Evolutionary conservation across 768 basidiomycete species (phyloP), one percentile per base, ranked within the genome.

Genomic region (Amanita polypyramis): DNA sequence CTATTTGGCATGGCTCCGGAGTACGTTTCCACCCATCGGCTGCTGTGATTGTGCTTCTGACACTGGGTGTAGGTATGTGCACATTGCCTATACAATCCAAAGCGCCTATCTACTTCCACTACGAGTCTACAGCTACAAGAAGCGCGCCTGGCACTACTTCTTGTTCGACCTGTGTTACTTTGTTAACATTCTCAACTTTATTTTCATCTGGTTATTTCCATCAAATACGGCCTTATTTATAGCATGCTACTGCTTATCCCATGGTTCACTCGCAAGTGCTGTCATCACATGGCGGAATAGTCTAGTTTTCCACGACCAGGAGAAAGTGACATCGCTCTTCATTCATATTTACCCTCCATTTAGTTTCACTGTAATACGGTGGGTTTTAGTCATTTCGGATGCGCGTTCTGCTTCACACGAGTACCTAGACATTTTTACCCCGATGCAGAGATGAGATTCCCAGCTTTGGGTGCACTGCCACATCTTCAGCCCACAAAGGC

Each of bases 271-370:
- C 27, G 94, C 90, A 0, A 90, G 87, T 44, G 94, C 95, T 0
- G 93, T 98, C 42, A 89, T 97, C 55, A 97, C 95, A 8, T 99
- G 96, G 96, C 76, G 96, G 52, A 99, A 99, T 59, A 94, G 90
- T 54, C 79, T 99, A 19, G 96, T 99, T 2, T 99, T 99, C 69
- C 96, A 99, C 58, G 93, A 95, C 58, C 75, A 80, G 47, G 96
- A 99, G 63, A 98, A 98, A 65, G 88, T 97, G 59, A 97, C 89
- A 14, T 91, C 87, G 8, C 69, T 99, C 20, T 98, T 94, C 67
- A 79, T 99, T 27, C 96, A 99, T 60, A 84, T 98, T 49, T 97
- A 96, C 59, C 77, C 89, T 0, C 90, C 96, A 0, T 79, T 95
- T 52, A 81, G 85, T 2, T 88, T 99, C 56, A 93, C 90, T 11